A percentile compares a stretch with the other conserved stretches of the same genome.
These are phyloP conservation scores for Phytophthora capsici DNA, from an alignment of 352 stramenopile genomes.

Conservation along the genomic window DNA sequence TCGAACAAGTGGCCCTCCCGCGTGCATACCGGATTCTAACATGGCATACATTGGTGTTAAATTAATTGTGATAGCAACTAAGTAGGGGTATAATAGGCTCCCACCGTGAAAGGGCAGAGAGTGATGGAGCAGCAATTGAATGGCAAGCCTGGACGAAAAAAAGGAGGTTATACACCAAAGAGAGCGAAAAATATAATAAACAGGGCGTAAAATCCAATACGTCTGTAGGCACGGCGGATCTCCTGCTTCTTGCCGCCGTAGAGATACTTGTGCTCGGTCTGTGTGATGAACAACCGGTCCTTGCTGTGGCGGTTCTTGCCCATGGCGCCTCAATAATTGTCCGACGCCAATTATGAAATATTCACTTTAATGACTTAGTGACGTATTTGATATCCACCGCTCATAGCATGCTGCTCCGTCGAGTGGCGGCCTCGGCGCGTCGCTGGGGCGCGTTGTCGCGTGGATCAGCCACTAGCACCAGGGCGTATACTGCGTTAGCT, in stretches of 20 bases:
- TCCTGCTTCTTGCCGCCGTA: constrained; percentile 94
- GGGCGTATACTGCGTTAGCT: neutral
- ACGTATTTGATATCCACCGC: neutral
- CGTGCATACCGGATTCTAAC: constrained; percentile 94
- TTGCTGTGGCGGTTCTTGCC: constrained; percentile 93
- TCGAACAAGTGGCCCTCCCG: constrained; percentile 97
- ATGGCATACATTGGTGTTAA: neutral
- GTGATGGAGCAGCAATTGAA: constrained; percentile 99
- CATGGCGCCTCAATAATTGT: constrained; percentile 54
- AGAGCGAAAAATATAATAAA: neutral
- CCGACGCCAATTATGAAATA: neutral
- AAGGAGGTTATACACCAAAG: neutral
- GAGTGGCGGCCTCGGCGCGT: constrained; percentile 22
- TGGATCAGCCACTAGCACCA: neutral
- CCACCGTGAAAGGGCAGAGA: constrained; percentile 88
- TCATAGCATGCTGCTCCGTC: constrained; percentile 21
- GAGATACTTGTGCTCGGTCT: constrained; percentile 93
- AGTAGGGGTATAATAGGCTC: neutral
- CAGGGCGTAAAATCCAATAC: too few relatives aligned
- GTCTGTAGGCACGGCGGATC: constrained; percentile 77
- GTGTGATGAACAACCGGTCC: constrained; percentile 89
- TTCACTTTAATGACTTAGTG: constrained; percentile 25
- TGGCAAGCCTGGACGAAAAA: constrained; percentile 78
- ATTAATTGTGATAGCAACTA: neutral
- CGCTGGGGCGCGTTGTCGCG: constrained; percentile 1